A percentile compares a stretch with the other conserved stretches of the same genome.
Evolutionary conservation across 2,329 filamentous ascomycete genomes (phyloP).

Genomic region (Epichloe scottii): DNA sequence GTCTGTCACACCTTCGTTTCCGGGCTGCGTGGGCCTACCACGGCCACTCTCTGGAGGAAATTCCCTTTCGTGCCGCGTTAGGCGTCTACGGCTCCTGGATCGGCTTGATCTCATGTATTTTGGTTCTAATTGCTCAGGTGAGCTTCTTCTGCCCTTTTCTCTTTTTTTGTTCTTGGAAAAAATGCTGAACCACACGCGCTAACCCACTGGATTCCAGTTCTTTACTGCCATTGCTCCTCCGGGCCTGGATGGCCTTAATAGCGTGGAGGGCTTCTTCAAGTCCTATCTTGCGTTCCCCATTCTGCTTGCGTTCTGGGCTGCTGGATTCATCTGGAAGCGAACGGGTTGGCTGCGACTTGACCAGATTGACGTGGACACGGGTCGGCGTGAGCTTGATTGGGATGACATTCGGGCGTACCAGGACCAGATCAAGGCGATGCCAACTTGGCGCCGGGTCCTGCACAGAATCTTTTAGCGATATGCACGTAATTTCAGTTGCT

Average conservation of each 20-base stretch:
- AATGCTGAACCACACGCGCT: neutral
- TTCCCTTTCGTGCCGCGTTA: conserved; percentile 48
- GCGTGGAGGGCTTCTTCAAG: conserved; percentile 40
- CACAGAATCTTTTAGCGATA: conserved; percentile 6
- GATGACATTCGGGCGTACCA: conserved; percentile 9
- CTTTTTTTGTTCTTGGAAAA: neutral
- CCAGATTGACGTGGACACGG: conserved; percentile 56
- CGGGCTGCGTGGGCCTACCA: conserved; percentile 45
- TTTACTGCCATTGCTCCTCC: conserved; percentile 34
- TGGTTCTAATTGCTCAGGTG: conserved; percentile 40
- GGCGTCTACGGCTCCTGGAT: conserved; percentile 52
- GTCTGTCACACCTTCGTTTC: conserved; percentile 55
- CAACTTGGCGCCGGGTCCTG: conserved; percentile 8
- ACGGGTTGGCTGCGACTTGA: conserved; percentile 42
- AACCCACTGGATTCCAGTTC: conserved; percentile 19
- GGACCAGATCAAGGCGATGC: conserved; percentile 6
- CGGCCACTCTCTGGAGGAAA: conserved; percentile 48
- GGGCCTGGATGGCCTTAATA: conserved; percentile 16
- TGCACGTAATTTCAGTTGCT: neutral
- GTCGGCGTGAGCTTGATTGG: conserved; percentile 42
- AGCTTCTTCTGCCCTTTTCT: conserved; percentile 10
- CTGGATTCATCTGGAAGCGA: conserved; percentile 53
- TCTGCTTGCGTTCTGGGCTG: conserved; percentile 39
- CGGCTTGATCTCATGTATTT: conserved; percentile 41
- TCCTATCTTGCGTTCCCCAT: conserved; percentile 40